These are phyloP conservation scores for Cryptosporidium ubiquitum DNA, from an alignment of 169 alveolate species.

Conservation along the genomic window DNA sequence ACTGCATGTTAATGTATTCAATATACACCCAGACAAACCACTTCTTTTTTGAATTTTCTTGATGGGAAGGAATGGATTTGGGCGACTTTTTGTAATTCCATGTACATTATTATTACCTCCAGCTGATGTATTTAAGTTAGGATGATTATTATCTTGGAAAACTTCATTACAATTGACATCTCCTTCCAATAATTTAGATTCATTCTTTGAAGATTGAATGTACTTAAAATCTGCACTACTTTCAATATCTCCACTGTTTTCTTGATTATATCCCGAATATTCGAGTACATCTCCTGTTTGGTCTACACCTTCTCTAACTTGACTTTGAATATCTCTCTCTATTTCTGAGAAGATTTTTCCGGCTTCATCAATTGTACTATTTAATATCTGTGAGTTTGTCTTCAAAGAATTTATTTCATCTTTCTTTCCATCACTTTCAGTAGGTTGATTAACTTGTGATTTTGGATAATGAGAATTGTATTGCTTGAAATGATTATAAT, in stretches of 20 bases:
- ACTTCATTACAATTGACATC: neutral
- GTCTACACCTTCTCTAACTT: neutral
- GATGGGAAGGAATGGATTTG: constrained; percentile 49
- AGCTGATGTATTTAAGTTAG: neutral
- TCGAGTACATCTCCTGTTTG: neutral
- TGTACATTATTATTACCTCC: neutral
- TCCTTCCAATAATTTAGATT: neutral
- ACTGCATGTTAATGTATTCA: constrained; percentile 63
- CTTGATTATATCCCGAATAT: neutral
- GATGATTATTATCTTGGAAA: neutral
- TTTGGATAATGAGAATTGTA: neutral
- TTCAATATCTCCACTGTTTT: neutral
- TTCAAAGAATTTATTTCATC: neutral
- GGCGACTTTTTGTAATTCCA: neutral
- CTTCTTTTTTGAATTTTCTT: constrained; percentile 53
- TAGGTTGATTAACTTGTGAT: neutral
- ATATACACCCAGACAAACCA: constrained; percentile 46
- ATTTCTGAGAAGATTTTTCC: constrained; percentile 4
- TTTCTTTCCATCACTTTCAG: neutral
- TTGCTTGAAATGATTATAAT: neutral
- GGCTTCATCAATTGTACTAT: constrained; percentile 9
- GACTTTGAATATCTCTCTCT: neutral
- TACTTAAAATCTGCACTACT: neutral
- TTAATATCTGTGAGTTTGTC: neutral
- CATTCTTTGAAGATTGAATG: neutral